These are phyloP conservation scores for Cladochytrium replicatum DNA, from an alignment of 192 early-diverging fungal species.

Conservation along the genomic window DNA sequence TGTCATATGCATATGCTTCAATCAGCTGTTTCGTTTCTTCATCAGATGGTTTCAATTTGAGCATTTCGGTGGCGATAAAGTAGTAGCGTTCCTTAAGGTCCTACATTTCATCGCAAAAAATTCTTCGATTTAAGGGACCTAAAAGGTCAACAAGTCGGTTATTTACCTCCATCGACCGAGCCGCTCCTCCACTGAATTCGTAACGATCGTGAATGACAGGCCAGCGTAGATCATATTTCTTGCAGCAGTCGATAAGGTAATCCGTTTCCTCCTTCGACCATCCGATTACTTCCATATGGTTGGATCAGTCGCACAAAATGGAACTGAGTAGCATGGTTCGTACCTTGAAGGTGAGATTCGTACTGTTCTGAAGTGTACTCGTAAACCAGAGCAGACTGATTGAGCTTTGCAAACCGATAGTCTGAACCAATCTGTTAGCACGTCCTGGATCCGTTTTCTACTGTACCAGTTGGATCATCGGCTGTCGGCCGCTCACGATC, in stretches of 20 bases:
- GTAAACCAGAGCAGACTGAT: slow-evolving; percentile 56
- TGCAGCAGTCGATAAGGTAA: slow-evolving; percentile 65
- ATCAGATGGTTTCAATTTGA: no score
- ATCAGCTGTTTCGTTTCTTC: no score
- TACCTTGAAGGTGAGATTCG: slow-evolving; percentile 52
- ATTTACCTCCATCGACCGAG: slow-evolving; percentile 30
- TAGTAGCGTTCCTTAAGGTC: slow-evolving; percentile 88
- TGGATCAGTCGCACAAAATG: not conserved
- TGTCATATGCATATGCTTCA: slow-evolving; percentile 38
- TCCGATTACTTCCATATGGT: slow-evolving; percentile 44
- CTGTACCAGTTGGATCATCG: not conserved
- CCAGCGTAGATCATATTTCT: slow-evolving; percentile 70
- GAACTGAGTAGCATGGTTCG: not conserved
- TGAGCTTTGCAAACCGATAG: slow-evolving; percentile 69
- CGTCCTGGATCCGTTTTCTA: not conserved
- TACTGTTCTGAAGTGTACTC: slow-evolving; percentile 82
- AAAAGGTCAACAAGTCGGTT: not conserved
- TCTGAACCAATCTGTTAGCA: slow-evolving; percentile 25
- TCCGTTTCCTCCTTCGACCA: slow-evolving; percentile 85
- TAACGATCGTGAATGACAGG: slow-evolving; percentile 79
- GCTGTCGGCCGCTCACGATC: not conserved
- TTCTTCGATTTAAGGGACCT: not conserved
- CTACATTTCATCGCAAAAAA: slow-evolving; percentile 25
- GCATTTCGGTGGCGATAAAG: slow-evolving; percentile 51
- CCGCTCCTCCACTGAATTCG: slow-evolving; percentile 33